Percentiles rank a stretch among this genome's conserved stretches.
phyloP scores from a whole-genome alignment of 345 rosid species.

The Citrus unshiu region DNA sequence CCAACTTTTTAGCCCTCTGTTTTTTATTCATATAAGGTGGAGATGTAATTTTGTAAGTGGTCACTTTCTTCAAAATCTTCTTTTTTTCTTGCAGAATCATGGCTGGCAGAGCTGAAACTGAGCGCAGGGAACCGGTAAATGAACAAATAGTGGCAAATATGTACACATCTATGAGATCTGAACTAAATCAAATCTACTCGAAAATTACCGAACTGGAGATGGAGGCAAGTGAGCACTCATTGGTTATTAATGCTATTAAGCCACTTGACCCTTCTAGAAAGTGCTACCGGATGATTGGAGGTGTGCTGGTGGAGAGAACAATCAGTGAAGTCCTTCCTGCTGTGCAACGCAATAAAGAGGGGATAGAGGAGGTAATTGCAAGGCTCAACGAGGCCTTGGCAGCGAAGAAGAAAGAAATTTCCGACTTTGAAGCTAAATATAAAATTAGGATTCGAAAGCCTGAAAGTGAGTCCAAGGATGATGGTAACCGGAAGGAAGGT shows the following conservation, averaged over 20 bases:
- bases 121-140: slow-evolving; percentile 25
- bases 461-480: slow-evolving; percentile 42
- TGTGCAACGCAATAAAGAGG: slow-evolving; percentile 87
- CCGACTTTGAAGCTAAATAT: slow-evolving; percentile 78
- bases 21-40: neutral
- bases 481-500: slow-evolving; percentile 63
- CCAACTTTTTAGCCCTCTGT: neutral
- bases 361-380: slow-evolving; percentile 81
- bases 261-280: slow-evolving; percentile 81
- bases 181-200: slow-evolving; percentile 83
- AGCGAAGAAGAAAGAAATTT: slow-evolving; percentile 76
- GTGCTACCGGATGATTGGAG: slow-evolving; percentile 93
- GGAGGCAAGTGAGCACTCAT: slow-evolving; percentile 87
- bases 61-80: neutral
- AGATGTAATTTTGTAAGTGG: neutral
- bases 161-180: slow-evolving; percentile 67
- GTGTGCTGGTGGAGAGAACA: slow-evolving; percentile 92
- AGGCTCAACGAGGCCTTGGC: slow-evolving; percentile 82
- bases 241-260: slow-evolving; percentile 81
- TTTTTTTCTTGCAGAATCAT: neutral
- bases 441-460: slow-evolving; percentile 80
- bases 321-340: slow-evolving; percentile 92
- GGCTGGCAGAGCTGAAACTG: neutral
- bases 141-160: slow-evolving; percentile 76
- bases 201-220: slow-evolving; percentile 94